phyloP scores from a whole-genome alignment of 208 protist species.

The Wallacemonas sp. region DNA sequence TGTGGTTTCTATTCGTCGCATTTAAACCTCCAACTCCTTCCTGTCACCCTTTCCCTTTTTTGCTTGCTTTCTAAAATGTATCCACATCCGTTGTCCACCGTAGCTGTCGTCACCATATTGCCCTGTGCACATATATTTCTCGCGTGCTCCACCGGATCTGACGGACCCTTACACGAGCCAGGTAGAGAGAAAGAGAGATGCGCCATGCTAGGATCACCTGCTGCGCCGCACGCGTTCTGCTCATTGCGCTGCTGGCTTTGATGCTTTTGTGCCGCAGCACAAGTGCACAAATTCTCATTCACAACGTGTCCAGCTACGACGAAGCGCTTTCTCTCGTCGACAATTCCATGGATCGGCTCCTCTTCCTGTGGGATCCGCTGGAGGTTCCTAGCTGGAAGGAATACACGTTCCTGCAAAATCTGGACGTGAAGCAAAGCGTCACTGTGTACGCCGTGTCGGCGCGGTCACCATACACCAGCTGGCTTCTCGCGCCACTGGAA shows the following conservation, averaged over 20 bases:
- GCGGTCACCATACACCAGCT: background rate
- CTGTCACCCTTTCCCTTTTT: too few relatives aligned
- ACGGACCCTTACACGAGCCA: background rate
- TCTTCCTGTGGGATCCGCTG: constrained; percentile 15
- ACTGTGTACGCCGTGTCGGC: constrained; percentile 1
- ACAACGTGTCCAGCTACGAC: constrained; percentile 5
- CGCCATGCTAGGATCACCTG: background rate
- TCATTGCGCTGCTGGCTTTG: background rate
- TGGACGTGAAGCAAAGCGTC: background rate
- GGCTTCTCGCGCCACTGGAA: background rate
- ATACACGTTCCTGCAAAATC: background rate
- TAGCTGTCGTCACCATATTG: too few relatives aligned
- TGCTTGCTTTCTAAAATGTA: too few relatives aligned
- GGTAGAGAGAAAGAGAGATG: background rate
- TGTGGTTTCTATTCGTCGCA: too few relatives aligned
- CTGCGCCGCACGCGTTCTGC: background rate
- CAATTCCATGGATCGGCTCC: background rate
- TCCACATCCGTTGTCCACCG: too few relatives aligned
- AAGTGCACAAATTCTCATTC: background rate
- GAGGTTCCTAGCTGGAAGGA: constrained; percentile 5
- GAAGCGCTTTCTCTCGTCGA: constrained; percentile 1
- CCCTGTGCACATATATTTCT: too few relatives aligned
- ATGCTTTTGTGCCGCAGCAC: background rate
- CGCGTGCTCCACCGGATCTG: background rate
- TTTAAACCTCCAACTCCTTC: too few relatives aligned